A percentile compares a stretch with the other conserved stretches of the same genome.
Conservation (phyloP, 2,329 filamentous ascomycete species). For the Aspergillus viridinutans region DNA sequence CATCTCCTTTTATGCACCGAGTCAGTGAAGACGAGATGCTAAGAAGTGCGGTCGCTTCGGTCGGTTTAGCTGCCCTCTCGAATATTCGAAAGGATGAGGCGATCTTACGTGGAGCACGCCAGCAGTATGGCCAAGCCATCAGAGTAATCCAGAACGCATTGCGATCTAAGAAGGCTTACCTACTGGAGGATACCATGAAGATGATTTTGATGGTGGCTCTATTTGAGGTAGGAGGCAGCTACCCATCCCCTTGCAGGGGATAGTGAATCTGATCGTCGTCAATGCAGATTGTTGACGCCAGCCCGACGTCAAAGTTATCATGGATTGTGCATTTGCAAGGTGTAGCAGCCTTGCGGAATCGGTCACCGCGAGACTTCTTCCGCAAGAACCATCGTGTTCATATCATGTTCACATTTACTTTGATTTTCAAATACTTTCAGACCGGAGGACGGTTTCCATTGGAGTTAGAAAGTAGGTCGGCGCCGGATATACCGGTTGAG, state of each 20-base stretch:
- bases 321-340: slow-evolving; percentile 22
- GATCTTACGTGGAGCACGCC: slow-evolving; percentile 13
- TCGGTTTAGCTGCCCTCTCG: slow-evolving; percentile 22
- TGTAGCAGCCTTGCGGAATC: slow-evolving; percentile 14
- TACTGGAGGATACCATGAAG: slow-evolving; percentile 2
- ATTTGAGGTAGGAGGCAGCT: slow-evolving; percentile 18
- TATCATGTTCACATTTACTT: slow-evolving; percentile 4
- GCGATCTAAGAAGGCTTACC: neutral
- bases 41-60: slow-evolving; percentile 19
- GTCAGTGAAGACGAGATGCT: slow-evolving; percentile 7
- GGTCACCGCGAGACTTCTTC: neutral
- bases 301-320: slow-evolving; percentile 8
- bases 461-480: slow-evolving; percentile 13
- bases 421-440: slow-evolving; percentile 18
- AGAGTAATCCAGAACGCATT: slow-evolving; percentile 10
- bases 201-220: slow-evolving; percentile 19
- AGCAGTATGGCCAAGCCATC: slow-evolving; percentile 19
- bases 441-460: slow-evolving; percentile 3
- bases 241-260: neutral
- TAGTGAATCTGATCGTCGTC: neutral
- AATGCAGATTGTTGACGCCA: slow-evolving; percentile 18
- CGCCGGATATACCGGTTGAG: neutral
- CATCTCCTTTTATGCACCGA: slow-evolving; percentile 4
- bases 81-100: slow-evolving; percentile 19
- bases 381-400: too few species aligned